These are phyloP conservation scores for Populus deltoides DNA, from an alignment of 345 rosid genomes.

Conservation along the genomic window DNA sequence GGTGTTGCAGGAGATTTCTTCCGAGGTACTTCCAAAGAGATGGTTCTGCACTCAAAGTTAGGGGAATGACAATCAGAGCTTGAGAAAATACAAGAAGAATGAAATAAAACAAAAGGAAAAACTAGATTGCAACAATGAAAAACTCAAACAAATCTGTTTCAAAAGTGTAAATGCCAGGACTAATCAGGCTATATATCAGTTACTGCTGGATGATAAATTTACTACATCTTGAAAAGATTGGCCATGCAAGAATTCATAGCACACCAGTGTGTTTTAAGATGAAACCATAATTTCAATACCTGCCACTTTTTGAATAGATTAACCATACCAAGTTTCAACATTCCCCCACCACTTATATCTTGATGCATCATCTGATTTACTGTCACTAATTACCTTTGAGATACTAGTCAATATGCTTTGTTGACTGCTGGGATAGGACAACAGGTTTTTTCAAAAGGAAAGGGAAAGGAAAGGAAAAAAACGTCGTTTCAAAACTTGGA, in stretches of 20 bases:
- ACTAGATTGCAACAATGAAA: not conserved
- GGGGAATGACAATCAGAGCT: not conserved
- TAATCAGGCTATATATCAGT: not conserved
- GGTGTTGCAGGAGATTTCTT: constrained; percentile 71
- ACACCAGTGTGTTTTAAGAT: not conserved
- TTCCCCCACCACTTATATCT: constrained; percentile 18
- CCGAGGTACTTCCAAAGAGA: constrained; percentile 59
- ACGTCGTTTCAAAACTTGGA: not conserved
- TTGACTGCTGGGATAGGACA: not conserved
- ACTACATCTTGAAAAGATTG: not conserved
- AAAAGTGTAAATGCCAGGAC: not conserved
- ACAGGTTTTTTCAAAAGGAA: not conserved
- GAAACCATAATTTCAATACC: constrained; percentile 2
- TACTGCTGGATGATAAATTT: not conserved
- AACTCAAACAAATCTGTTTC: not conserved
- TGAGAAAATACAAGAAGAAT: not conserved
- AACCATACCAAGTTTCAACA: constrained; percentile 15
- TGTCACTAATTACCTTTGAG: not conserved
- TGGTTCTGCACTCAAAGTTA: constrained; percentile 39
- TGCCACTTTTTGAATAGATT: constrained; percentile 15
- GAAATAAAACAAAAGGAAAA: not conserved
- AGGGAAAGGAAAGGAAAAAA: not conserved
- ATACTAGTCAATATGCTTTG: not conserved
- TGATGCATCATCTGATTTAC: constrained; percentile 20
- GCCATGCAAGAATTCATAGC: not conserved